Evolutionary conservation across 208 protist genomes (phyloP).

Genomic region (Naegleria fowleri): DNA sequence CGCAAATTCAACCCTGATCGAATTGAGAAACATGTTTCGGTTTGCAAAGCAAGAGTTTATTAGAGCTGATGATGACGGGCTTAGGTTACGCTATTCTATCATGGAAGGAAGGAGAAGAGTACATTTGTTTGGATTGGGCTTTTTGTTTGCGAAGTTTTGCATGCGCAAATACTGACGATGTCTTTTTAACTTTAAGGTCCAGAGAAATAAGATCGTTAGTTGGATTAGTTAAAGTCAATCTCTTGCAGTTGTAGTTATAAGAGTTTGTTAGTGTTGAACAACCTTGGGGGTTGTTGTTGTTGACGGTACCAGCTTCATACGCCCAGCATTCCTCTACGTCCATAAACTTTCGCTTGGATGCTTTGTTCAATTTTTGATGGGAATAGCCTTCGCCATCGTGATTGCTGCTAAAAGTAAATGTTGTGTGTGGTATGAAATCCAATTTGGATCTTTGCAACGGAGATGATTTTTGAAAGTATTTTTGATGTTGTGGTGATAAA

Average conservation of each 20-base stretch:
- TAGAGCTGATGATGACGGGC: too few species aligned
- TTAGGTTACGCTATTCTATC: neutral
- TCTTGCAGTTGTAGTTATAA: too few species aligned
- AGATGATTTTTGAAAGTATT: neutral
- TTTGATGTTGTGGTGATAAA: neutral
- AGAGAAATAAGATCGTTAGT: too few species aligned
- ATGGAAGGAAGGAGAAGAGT: neutral
- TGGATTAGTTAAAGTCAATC: too few species aligned
- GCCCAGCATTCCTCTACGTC: neutral
- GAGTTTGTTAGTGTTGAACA: too few species aligned
- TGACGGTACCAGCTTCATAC: too few species aligned
- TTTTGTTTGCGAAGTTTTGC: neutral
- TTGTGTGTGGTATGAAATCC: too few species aligned
- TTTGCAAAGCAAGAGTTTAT: neutral
- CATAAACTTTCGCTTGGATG: neutral
- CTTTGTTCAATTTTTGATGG: neutral
- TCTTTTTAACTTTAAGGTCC: neutral
- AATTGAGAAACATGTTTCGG: neutral
- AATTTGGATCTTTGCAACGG: neutral
- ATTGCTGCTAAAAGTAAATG: too few species aligned
- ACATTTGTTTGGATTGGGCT: neutral
- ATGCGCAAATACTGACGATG: neutral
- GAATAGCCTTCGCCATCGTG: too few species aligned
- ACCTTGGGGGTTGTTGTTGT: too few species aligned
- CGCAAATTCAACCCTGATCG: constrained; percentile 17